Evolutionary conservation across 2,329 filamentous ascomycete genomes (phyloP), one percentile per base, ranked within the genome.

Genomic region (Penicillium sclerotigenum): DNA sequence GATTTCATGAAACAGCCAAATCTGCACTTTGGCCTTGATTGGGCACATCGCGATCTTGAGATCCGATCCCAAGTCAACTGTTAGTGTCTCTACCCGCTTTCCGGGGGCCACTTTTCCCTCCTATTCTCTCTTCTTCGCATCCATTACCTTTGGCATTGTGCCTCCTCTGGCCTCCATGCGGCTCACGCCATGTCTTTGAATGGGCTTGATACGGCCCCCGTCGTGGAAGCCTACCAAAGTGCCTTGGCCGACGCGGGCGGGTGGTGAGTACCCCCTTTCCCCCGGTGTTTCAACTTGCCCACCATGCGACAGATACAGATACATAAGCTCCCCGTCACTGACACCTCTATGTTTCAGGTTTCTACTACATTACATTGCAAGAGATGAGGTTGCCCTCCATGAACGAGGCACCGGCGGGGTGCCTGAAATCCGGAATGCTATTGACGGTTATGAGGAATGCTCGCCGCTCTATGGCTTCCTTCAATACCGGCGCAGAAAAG

Each of bases 391-490:
- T 59, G 87, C 90, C 63, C 76, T 99, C 54, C 80, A 94, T 56
- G 84, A 81, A 58, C 85, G 83, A 64, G 94, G 94, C 47, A 88
- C 81, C 63, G 89, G 90, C 63, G 93, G 94, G 60, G 87, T 96
- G 57, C 82, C 86, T 58, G 94, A 97, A 72, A 86, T 94, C 62
- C 88, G 91, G 68, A 86, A 86, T 68, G 83, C 86, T 54, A 87
- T 97, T 64, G 83, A 87, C 57, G 80, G 84, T 60, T 96, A 95
- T 71, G 84, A 89, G 54, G 92, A 97, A 62, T 83, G 85, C 53
- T 94, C 91, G 60, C 94, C 94, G 22, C 79, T 99, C 46, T 99
- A 95, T 70, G 94, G 94, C 51, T 91, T 97, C 71, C 78, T 99
- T 65, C 87, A 90, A 66, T 97, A 97, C 74, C 83, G 93, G 54